Evolutionary conservation across 768 basidiomycete species (phyloP), one percentile per base, ranked within the genome.

Genomic region (Lentinus brumalis): DNA sequence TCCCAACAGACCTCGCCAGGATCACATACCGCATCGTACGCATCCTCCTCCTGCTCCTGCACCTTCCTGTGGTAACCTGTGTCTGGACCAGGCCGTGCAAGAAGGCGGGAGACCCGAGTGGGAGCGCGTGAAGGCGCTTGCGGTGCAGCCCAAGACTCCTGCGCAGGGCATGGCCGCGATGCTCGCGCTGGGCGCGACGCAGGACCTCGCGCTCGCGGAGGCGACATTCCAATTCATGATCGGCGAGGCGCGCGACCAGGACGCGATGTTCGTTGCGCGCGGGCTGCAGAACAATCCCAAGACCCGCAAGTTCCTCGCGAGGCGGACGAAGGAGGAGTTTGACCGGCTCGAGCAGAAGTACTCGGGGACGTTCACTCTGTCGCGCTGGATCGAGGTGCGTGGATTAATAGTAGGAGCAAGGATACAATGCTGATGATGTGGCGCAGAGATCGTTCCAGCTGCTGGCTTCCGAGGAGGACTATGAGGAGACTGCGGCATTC

Each of bases 1-100:
- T 98, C 65, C 92, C 93, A 6, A 82, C 86, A 30, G 96, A 98
- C 75, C 74, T 98, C 46, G 84, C 84, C 45, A 87, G 79, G 72
- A 66, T 70, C 30, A 78, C 75, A 54, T 88, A 89, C 65, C 14
- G 83, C 69, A 8, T 14, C 74, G 32, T 52, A 10, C 26, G 52
- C 35, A 3, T 35, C 35, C 35, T 35, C 35, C 11, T 26, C 21
- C 21, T 26, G 1, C 35, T 35, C 35, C 3, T 35, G 1, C 35
- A 35, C 21, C 21, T 26, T 35, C 35, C 35, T 1, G 6, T 35
- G n/a, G n/a, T n/a, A n/a, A n/a, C n/a, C n/a, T n/a, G n/a, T n/a
- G n/a, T n/a, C n/a, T n/a, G n/a, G n/a, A n/a, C n/a, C 59, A 91
- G 86, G 87, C 87, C 54, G 89, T 93, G 57, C 80, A 82, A 70